These are phyloP conservation scores for Stephania cephalantha DNA, from an alignment of 164 flowering plant species.

Conservation along the genomic window DNA sequence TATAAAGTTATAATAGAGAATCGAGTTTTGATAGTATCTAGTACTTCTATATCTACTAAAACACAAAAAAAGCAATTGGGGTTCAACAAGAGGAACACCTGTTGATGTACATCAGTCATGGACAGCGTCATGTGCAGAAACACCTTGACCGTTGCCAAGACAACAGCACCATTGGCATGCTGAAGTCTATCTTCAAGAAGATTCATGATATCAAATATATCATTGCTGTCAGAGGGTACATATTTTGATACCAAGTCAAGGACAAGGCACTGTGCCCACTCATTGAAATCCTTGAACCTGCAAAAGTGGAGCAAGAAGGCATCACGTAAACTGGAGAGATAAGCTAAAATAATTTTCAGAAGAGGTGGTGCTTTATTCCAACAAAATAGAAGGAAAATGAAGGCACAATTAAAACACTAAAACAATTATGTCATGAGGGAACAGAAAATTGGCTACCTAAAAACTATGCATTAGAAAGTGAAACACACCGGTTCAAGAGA, in stretches of 20 bases:
- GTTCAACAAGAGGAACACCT: slow-evolving; percentile 40
- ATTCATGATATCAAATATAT: slow-evolving; percentile 98
- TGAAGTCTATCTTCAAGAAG: slow-evolving; percentile 98
- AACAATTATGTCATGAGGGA: too few relatives aligned
- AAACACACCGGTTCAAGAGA: slow-evolving; percentile 67
- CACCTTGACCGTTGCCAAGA: slow-evolving; percentile 82
- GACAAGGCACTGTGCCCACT: slow-evolving; percentile 96
- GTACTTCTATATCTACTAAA: background rate
- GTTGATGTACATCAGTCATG: slow-evolving; percentile 98
- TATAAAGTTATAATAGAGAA: background rate
- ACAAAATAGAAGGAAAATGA: too few relatives aligned
- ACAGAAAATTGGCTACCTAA: background rate
- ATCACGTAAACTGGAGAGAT: too few relatives aligned
- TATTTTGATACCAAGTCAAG: slow-evolving; percentile 86
- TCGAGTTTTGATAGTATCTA: background rate
- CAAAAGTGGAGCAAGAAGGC: slow-evolving; percentile 11
- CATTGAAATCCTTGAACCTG: slow-evolving; percentile 94
- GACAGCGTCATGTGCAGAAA: slow-evolving; percentile 90
- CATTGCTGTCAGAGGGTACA: slow-evolving; percentile 83
- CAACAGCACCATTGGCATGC: slow-evolving; percentile 99
- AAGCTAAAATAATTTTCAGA: too few relatives aligned
- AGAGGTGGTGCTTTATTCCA: too few relatives aligned
- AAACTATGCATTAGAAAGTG: background rate
- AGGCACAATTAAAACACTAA: background rate
- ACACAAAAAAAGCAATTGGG: background rate